Evolutionary conservation across 345 rosid genomes (phyloP).

Genomic region (Aethionema arabicum): DNA sequence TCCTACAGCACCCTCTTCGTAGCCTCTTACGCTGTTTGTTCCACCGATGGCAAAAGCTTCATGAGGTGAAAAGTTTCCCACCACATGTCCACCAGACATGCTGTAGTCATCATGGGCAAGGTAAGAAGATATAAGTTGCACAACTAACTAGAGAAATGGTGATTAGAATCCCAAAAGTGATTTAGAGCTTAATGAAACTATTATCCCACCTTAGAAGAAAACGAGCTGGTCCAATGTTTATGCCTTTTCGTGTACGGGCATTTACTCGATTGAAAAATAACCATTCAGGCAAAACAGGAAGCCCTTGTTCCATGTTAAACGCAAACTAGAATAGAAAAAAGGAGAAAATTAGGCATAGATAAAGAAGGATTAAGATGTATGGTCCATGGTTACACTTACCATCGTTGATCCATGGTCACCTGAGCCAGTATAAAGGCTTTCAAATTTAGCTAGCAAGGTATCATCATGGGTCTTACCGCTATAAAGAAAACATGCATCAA

Average conservation of each 20-base stretch:
- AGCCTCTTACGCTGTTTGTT: slow-evolving; percentile 94
- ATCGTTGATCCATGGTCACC: slow-evolving; percentile 88
- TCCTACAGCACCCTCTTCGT: slow-evolving; percentile 96
- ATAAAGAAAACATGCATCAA: slow-evolving; percentile 19
- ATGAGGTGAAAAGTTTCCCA: slow-evolving; percentile 89
- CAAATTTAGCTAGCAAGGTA: slow-evolving; percentile 73
- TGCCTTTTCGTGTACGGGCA: slow-evolving; percentile 77
- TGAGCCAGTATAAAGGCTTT: slow-evolving; percentile 85
- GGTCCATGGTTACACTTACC: slow-evolving; percentile 47
- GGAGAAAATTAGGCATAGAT: slow-evolving; percentile 24
- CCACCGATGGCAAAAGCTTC: slow-evolving; percentile 95
- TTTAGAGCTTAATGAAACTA: slow-evolving; percentile 5
- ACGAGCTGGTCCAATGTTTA: slow-evolving; percentile 74
- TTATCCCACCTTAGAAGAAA: slow-evolving; percentile 60
- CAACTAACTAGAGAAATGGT: slow-evolving; percentile 12
- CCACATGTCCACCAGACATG: slow-evolving; percentile 81
- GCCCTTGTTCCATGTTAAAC: slow-evolving; percentile 89
- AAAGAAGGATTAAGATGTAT: slow-evolving; percentile 9
- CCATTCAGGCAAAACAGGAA: slow-evolving; percentile 87
- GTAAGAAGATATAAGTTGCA: slow-evolving; percentile 12
- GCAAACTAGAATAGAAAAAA: slow-evolving; percentile 56
- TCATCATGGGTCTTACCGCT: slow-evolving; percentile 85
- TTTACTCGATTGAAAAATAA: slow-evolving; percentile 81
- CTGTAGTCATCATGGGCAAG: slow-evolving; percentile 42
- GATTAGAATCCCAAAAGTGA: neutral